Percentiles rank a stretch among this genome's conserved stretches.
phyloP scores from a whole-genome alignment of 768 basidiomycete genomes.

The Phlebiopsis gigantea region DNA sequence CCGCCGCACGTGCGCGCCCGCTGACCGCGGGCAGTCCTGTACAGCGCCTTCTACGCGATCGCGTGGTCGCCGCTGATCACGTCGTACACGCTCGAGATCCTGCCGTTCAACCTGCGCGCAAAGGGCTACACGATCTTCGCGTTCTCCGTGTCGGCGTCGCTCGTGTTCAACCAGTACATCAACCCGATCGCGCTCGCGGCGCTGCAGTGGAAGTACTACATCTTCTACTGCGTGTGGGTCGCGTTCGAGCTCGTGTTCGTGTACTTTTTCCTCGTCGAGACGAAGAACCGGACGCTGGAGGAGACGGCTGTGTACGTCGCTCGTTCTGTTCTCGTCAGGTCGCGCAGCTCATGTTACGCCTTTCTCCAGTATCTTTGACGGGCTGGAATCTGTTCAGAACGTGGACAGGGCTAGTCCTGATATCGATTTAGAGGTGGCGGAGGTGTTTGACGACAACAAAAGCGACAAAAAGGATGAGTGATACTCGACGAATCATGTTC shows the following conservation, averaged over 20 bases:
- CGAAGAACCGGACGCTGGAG: conserved; percentile 67
- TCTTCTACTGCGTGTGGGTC: conserved; percentile 71
- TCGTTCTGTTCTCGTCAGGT: neutral
- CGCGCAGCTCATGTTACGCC: neutral
- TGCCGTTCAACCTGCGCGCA: conserved; percentile 77
- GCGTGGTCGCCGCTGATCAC: conserved; percentile 85
- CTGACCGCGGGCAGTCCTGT: conserved; percentile 24
- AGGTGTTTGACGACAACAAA: neutral
- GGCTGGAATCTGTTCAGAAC: neutral
- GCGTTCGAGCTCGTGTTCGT: conserved; percentile 58
- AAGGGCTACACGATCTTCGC: conserved; percentile 83
- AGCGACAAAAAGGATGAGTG: conserved; percentile 2
- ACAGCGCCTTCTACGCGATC: conserved; percentile 23
- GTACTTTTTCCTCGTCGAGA: conserved; percentile 67
- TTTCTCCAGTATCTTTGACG: neutral
- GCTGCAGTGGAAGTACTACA: conserved; percentile 74
- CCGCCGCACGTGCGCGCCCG: neutral
- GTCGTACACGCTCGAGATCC: conserved; percentile 83
- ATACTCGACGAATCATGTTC: neutral
- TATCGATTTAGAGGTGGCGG: neutral
- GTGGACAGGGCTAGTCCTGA: neutral
- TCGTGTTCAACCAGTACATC: conserved; percentile 87
- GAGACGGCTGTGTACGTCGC: conserved; percentile 52
- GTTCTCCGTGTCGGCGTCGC: conserved; percentile 68
- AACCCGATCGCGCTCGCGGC: conserved; percentile 71